Conservation (phyloP, 2,329 filamentous ascomycete species). For the Scedosporium aurantiacum region DNA sequence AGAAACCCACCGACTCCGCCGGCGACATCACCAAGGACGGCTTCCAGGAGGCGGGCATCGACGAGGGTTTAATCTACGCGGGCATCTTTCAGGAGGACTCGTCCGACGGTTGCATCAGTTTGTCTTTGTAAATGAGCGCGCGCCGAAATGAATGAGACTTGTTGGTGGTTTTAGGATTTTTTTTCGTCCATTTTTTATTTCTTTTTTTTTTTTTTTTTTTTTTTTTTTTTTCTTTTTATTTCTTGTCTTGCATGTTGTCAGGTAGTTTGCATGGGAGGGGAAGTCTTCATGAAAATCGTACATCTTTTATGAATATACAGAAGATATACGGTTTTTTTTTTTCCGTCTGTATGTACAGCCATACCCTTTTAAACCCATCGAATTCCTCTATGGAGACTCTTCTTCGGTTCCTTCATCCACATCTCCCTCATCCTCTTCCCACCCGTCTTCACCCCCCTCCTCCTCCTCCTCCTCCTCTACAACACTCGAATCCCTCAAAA, state of each 20-base stretch:
- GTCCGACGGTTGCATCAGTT: conserved; percentile 24
- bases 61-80: conserved; percentile 41
- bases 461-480: background rate
- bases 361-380: too few species aligned
- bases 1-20: conserved; percentile 41
- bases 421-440: background rate
- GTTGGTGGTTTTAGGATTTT: background rate
- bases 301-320: background rate
- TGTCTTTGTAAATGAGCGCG: conserved; percentile 12
- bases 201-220: too few species aligned
- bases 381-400: background rate
- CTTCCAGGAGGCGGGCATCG: conserved; percentile 33
- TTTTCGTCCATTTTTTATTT: background rate
- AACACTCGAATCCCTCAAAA: conserved; percentile 10
- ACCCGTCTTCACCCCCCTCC: background rate
- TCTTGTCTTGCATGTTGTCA: too few species aligned
- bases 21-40: conserved; percentile 35
- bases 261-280: background rate
- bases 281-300: background rate
- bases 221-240: too few species aligned
- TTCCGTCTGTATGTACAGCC: background rate
- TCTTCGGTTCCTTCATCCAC: background rate
- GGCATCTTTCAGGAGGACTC: conserved; percentile 44
- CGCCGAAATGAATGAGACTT: background rate
- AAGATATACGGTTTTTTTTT: background rate